These are phyloP conservation scores for Fusarium avenaceum DNA, from an alignment of 2,329 filamentous ascomycete genomes.

Conservation along the genomic window DNA sequence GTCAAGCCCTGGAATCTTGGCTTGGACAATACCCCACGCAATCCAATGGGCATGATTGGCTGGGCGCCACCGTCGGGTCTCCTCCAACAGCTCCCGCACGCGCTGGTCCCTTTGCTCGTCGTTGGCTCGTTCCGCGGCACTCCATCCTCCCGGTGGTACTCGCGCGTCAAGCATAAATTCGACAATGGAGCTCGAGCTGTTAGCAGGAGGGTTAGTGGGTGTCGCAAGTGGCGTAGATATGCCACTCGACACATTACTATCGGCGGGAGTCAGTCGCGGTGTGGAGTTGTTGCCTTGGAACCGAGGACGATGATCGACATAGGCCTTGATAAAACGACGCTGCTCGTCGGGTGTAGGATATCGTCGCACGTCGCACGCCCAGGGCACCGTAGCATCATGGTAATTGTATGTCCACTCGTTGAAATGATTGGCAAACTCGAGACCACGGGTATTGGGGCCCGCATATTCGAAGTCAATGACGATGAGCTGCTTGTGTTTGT, in stretches of 20 bases:
- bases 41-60: slow-evolving; percentile 93
- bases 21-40: slow-evolving; percentile 96
- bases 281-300: slow-evolving; percentile 65
- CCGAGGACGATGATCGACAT: slow-evolving; percentile 83
- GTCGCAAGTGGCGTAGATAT: slow-evolving; percentile 53
- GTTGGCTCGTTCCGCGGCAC: slow-evolving; percentile 66
- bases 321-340: slow-evolving; percentile 85
- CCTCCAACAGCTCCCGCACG: slow-evolving; percentile 78
- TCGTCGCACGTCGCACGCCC: slow-evolving; percentile 74
- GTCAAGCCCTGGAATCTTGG: slow-evolving; percentile 82
- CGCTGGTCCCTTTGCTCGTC: slow-evolving; percentile 76
- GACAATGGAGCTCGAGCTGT: slow-evolving; percentile 69
- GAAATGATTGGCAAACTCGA: slow-evolving; percentile 98
- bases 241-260: slow-evolving; percentile 55
- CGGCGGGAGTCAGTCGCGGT: slow-evolving; percentile 61
- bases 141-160: slow-evolving; percentile 67
- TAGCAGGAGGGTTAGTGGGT: slow-evolving; percentile 52
- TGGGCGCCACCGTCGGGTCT: slow-evolving; percentile 86
- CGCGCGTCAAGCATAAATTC: slow-evolving; percentile 88
- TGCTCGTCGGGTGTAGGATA: slow-evolving; percentile 89
- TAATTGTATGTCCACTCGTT: slow-evolving; percentile 99
- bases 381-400: slow-evolving; percentile 76
- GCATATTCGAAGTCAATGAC: slow-evolving; percentile 99
- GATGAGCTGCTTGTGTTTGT: slow-evolving; percentile 94
- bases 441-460: slow-evolving; percentile 84